A percentile compares a stretch with the other conserved stretches of the same genome.
Conservation (phyloP, 2,329 filamentous ascomycete species). For the Stagonosporopsis cucurbitacearum region DNA sequence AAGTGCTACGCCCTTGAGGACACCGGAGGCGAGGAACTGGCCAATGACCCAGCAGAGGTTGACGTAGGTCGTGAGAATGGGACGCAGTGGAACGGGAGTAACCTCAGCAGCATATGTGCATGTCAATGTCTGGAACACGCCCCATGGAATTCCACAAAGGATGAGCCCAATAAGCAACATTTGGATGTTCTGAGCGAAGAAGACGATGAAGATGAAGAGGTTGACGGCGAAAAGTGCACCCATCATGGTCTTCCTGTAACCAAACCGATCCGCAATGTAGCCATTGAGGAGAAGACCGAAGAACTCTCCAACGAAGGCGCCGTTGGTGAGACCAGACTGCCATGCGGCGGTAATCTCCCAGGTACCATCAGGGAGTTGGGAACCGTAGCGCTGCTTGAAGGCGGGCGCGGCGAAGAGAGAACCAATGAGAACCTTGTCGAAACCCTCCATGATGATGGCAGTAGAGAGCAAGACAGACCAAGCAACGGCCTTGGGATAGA, state of each 20-base stretch:
- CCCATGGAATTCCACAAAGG: slow-evolving; percentile 54
- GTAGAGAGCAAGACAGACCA: slow-evolving; percentile 87
- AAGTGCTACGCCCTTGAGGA: slow-evolving; percentile 70
- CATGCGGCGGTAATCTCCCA: slow-evolving; percentile 54
- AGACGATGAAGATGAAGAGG: slow-evolving; percentile 46
- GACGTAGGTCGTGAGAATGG: slow-evolving; percentile 66
- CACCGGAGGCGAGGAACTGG: slow-evolving; percentile 74
- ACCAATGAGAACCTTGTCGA: slow-evolving; percentile 80
- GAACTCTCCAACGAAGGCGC: slow-evolving; percentile 54
- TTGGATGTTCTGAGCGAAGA: slow-evolving; percentile 53
- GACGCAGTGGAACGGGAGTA: slow-evolving; percentile 72
- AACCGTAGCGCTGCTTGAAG: slow-evolving; percentile 54
- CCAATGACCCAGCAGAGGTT: slow-evolving; percentile 80
- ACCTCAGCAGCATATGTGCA: slow-evolving; percentile 64
- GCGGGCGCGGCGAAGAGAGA: slow-evolving; percentile 69
- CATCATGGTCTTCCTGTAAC: slow-evolving; percentile 50
- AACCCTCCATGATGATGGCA: slow-evolving; percentile 90
- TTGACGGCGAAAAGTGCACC: slow-evolving; percentile 40
- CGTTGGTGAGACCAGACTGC: slow-evolving; percentile 57
- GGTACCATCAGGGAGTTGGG: slow-evolving; percentile 43
- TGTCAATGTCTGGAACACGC: slow-evolving; percentile 56
- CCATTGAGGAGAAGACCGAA: slow-evolving; percentile 56
- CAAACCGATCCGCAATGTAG: slow-evolving; percentile 53
- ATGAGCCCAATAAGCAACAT: slow-evolving; percentile 68
- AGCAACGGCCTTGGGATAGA: slow-evolving; percentile 85